Evolutionary conservation across 768 basidiomycete genomes (phyloP).

Genomic region (Cystobasidium ongulense): DNA sequence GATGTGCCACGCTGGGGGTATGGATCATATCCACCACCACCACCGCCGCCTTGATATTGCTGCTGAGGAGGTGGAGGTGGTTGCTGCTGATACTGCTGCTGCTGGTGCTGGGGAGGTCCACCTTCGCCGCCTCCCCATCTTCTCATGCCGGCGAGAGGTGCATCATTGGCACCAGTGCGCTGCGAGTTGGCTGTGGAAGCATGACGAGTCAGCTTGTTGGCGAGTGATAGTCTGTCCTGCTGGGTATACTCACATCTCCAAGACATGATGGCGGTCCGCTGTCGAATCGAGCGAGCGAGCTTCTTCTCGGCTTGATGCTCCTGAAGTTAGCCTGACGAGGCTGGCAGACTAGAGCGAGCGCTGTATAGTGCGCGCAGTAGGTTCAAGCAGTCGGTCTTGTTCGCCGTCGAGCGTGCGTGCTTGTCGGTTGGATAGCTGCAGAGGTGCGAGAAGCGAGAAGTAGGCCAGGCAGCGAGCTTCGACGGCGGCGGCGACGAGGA

Average conservation of each 20-base stretch:
- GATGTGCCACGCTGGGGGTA: not conserved
- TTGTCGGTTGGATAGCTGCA: not conserved
- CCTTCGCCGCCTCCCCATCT: conserved; percentile 39
- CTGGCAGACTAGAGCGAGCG: too few relatives aligned
- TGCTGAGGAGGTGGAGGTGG: conserved; percentile 6
- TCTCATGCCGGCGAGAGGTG: conserved; percentile 30
- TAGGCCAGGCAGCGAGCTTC: not conserved
- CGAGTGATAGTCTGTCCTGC: not conserved
- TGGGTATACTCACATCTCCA: conserved; percentile 23
- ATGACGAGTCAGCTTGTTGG: not conserved
- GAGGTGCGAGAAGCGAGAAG: not conserved
- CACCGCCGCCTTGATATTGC: conserved; percentile 16
- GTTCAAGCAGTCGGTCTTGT: too few relatives aligned
- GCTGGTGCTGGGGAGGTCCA: not conserved
- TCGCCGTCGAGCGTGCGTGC: not conserved
- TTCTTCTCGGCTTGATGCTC: not conserved
- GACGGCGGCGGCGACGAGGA: not conserved
- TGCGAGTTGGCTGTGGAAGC: conserved; percentile 18
- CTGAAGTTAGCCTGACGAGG: too few relatives aligned
- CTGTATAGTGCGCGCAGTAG: too few relatives aligned
- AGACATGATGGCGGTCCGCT: conserved; percentile 1
- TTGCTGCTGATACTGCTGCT: too few relatives aligned
- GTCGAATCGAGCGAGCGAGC: not conserved
- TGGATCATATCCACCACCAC: not conserved
- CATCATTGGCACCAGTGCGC: conserved; percentile 36